phyloP scores from a whole-genome alignment of 371 early-diverging fungal species.

The Syncephalastrum racemosum region DNA sequence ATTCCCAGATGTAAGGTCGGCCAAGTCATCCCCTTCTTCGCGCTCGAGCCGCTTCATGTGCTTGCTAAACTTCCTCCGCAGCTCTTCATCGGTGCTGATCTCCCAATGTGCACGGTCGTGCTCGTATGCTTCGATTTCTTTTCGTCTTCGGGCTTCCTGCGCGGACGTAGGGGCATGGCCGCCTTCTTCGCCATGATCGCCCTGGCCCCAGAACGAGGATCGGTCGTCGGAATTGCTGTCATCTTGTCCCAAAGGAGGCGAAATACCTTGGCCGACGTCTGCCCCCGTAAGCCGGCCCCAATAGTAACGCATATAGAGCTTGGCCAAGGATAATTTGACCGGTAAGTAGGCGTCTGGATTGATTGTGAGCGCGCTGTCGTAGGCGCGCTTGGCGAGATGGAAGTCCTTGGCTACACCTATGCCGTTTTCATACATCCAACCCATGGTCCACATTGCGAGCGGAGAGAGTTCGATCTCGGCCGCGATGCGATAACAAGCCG shows the following conservation, averaged over 20 bases:
- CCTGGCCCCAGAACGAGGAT: slow-evolving; percentile 2
- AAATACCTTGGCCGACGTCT: slow-evolving; percentile 39
- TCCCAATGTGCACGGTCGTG: slow-evolving; percentile 20
- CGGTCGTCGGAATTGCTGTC: background rate
- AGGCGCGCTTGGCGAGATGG: slow-evolving; percentile 90
- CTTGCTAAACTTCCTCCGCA: slow-evolving; percentile 36
- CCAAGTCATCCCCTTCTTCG: slow-evolving; percentile 30
- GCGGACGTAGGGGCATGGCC: background rate
- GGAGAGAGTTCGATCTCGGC: slow-evolving; percentile 79
- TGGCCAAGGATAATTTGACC: slow-evolving; percentile 73
- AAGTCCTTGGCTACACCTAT: slow-evolving; percentile 85
- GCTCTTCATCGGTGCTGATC: slow-evolving; percentile 39
- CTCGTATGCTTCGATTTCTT: slow-evolving; percentile 23
- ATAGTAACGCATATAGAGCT: slow-evolving; percentile 59
- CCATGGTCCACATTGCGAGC: slow-evolving; percentile 95
- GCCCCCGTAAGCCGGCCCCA: slow-evolving; percentile 65
- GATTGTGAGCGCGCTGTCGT: slow-evolving; percentile 74
- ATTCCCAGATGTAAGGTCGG: slow-evolving; percentile 13
- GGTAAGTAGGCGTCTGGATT: slow-evolving; percentile 85
- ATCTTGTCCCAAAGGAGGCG: slow-evolving; percentile 1
- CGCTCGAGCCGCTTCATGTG: slow-evolving; percentile 34
- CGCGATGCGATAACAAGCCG: slow-evolving; percentile 85
- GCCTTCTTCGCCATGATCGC: background rate
- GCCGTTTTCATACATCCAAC: slow-evolving; percentile 97
- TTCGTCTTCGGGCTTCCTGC: slow-evolving; percentile 21